phyloP scores from a whole-genome alignment of 495 filamentous ascomycete genomes.

The Neurospora terricola region DNA sequence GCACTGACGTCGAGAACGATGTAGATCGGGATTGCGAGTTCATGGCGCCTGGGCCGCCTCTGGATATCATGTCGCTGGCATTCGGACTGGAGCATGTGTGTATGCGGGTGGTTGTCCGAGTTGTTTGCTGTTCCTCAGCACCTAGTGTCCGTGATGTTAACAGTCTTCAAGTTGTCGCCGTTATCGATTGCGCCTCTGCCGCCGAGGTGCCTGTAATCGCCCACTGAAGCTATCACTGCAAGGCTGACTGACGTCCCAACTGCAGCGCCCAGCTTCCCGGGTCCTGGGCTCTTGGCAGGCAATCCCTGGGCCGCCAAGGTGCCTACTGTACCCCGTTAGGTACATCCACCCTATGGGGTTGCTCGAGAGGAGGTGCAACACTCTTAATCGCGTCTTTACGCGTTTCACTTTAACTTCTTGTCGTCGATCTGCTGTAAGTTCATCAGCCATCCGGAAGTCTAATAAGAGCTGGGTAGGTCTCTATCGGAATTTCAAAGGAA shows the following conservation, averaged over 20 bases:
- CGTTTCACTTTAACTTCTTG: background rate
- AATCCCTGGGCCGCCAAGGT: background rate
- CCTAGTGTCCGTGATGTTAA: background rate
- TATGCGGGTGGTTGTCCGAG: background rate
- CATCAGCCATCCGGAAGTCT: background rate
- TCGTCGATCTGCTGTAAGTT: background rate
- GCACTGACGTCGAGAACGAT: conserved; percentile 33
- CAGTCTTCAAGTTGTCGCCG: background rate
- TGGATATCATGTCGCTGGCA: conserved; percentile 13
- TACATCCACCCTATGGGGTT: background rate
- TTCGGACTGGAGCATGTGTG: background rate
- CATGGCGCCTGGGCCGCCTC: conserved; percentile 21
- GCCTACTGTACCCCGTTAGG: background rate
- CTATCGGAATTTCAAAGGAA: background rate
- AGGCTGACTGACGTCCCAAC: background rate
- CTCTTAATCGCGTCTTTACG: background rate
- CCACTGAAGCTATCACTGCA: background rate
- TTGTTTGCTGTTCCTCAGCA: background rate
- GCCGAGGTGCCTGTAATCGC: background rate
- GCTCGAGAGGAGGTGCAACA: background rate
- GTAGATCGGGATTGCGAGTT: conserved; percentile 34
- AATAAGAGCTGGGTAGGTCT: background rate
- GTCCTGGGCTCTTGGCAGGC: background rate
- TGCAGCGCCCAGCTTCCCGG: background rate
- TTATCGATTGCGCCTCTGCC: background rate